These are phyloP conservation scores for Naganishia vishniacii DNA, from an alignment of 768 basidiomycete genomes.

Conservation along the genomic window DNA sequence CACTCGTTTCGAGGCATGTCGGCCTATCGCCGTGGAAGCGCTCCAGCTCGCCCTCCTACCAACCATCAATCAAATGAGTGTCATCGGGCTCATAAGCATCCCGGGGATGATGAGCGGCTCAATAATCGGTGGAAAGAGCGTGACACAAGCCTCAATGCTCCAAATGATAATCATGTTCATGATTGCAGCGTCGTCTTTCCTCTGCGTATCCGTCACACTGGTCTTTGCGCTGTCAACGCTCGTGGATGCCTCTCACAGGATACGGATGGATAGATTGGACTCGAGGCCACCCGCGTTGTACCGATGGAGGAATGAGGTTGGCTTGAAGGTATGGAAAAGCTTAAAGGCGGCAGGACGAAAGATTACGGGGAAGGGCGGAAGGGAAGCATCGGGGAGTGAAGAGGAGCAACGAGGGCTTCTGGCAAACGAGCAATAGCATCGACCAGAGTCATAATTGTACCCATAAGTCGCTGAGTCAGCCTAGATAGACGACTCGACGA, in stretches of 20 bases:
- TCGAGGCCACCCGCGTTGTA: conserved; percentile 41
- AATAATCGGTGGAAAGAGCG: conserved; percentile 75
- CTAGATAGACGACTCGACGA: too few species aligned
- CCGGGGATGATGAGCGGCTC: conserved; percentile 87
- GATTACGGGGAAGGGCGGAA: conserved; percentile 2
- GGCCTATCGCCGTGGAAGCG: conserved; percentile 69
- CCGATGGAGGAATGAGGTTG: conserved; percentile 33
- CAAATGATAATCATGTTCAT: conserved; percentile 96
- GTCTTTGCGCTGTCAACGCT: conserved; percentile 59
- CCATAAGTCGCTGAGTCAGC: neutral
- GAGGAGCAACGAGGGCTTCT: conserved; percentile 26
- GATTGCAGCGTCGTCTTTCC: conserved; percentile 70
- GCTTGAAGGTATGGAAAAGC: conserved; percentile 32
- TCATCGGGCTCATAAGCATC: conserved; percentile 50
- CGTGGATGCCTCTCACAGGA: conserved; percentile 55
- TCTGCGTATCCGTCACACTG: conserved; percentile 64
- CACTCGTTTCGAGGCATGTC: conserved; percentile 73
- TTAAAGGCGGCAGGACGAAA: conserved; percentile 31
- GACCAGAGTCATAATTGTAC: neutral
- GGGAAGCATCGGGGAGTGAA: conserved; percentile 27
- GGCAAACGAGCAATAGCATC: neutral
- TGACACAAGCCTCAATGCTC: conserved; percentile 74
- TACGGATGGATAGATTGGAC: conserved; percentile 46
- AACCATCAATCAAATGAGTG: conserved; percentile 75
- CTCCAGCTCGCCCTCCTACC: conserved; percentile 74